Percentiles rank a stretch among this genome's conserved stretches.
Evolutionary conservation across 1,284 basidiomycete species (phyloP).

Genomic region (Peniophora sp.): DNA sequence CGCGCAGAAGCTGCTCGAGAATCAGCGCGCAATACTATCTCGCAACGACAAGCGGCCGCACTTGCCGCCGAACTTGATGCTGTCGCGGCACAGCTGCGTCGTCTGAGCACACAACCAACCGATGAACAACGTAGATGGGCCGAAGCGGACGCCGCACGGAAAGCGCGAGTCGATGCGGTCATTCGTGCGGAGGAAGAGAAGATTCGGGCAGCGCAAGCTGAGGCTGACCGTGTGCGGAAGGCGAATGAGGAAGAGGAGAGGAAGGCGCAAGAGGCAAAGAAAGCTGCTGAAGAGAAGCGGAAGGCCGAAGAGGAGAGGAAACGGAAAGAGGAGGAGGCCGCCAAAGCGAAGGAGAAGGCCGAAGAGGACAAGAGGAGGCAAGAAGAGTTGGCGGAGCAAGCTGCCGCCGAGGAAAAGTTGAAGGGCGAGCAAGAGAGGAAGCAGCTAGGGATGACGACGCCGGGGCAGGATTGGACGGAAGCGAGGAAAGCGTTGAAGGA

Average conservation of each 20-base stretch:
- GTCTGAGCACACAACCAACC: conserved; percentile 39
- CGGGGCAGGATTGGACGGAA: conserved; percentile 60
- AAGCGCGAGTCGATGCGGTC: conserved; percentile 52
- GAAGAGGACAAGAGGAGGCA: conserved; percentile 30
- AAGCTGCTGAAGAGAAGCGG: conserved; percentile 22
- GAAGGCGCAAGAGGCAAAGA: conserved; percentile 18
- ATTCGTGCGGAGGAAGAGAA: conserved; percentile 65
- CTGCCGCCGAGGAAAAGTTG: conserved; percentile 19
- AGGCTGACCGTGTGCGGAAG: conserved; percentile 45
- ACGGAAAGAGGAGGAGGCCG: conserved; percentile 18
- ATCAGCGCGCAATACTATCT: conserved; percentile 27
- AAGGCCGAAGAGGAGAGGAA: conserved; percentile 21
- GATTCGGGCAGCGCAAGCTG: conserved; percentile 33
- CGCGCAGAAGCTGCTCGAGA: conserved; percentile 31
- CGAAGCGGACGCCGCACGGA: conserved; percentile 42
- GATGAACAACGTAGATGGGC: conserved; percentile 38
- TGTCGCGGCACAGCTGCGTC: conserved; percentile 36
- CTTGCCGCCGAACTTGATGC: conserved; percentile 42
- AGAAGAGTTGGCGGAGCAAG: conserved; percentile 22
- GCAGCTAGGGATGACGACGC: conserved; percentile 39
- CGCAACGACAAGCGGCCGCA: conserved; percentile 26
- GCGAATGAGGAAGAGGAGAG: conserved; percentile 38
- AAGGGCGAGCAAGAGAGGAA: conserved; percentile 21
- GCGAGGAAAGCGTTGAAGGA: conserved; percentile 57
- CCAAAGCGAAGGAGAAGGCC: conserved; percentile 26